phyloP scores from a whole-genome alignment of 139 green algal species.

The Dunaliella primolecta region DNA sequence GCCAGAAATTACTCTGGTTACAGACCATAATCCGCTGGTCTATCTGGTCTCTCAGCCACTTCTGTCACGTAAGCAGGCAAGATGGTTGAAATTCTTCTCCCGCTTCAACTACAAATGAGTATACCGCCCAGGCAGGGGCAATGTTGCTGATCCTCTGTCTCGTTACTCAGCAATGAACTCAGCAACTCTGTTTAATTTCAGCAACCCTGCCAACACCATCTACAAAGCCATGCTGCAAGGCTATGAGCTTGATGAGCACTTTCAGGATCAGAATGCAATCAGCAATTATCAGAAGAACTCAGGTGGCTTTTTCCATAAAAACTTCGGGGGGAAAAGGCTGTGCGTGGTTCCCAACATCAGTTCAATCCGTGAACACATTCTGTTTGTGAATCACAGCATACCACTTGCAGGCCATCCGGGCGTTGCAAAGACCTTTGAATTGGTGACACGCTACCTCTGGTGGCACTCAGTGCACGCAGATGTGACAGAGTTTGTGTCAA shows the following conservation, averaged over 20 bases:
- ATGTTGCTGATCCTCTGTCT: constrained; percentile 38
- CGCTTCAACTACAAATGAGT: constrained; percentile 28
- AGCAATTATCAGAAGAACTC: not conserved
- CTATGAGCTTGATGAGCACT: not conserved
- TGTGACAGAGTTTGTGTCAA: too few relatives aligned
- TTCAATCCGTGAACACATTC: too few relatives aligned
- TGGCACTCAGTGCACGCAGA: too few relatives aligned
- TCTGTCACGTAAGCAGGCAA: constrained; percentile 26
- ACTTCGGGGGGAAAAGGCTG: too few relatives aligned
- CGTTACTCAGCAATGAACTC: not conserved
- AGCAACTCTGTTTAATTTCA: not conserved
- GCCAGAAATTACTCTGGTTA: not conserved
- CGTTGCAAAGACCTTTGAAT: too few relatives aligned
- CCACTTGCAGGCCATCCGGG: too few relatives aligned
- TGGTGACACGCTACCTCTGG: too few relatives aligned
- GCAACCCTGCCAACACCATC: not conserved
- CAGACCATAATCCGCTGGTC: constrained; percentile 16
- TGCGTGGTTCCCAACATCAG: too few relatives aligned
- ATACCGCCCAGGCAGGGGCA: constrained; percentile 27
- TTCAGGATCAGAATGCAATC: not conserved
- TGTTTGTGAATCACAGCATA: too few relatives aligned
- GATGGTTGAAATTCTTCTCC: constrained; percentile 31
- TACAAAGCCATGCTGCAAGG: not conserved
- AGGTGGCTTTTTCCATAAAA: too few relatives aligned
- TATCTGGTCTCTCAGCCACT: constrained; percentile 12